A percentile compares a stretch with the other conserved stretches of the same genome.
Evolutionary conservation across 805 yeast species (phyloP).

Genomic region (Candida parachauliodes): DNA sequence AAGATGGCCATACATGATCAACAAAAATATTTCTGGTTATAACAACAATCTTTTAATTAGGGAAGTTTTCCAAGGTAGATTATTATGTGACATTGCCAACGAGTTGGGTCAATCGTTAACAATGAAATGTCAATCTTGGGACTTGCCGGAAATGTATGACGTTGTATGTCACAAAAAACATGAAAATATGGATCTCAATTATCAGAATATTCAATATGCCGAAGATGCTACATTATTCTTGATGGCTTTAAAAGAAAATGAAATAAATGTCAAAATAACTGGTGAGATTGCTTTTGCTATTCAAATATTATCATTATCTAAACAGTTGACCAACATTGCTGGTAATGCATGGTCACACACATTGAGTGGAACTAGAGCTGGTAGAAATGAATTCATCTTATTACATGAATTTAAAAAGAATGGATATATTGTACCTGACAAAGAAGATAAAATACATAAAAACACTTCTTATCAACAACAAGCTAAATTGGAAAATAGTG

Average conservation of each 20-base stretch:
- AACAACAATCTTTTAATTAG: constrained; percentile 55
- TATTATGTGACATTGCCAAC: constrained; percentile 88
- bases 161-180: constrained; percentile 67
- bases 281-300: constrained; percentile 77
- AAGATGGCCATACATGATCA: constrained; percentile 74
- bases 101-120: constrained; percentile 94
- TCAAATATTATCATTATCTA: constrained; percentile 84
- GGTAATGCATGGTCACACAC: constrained; percentile 98
- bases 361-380: constrained; percentile 90
- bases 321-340: constrained; percentile 87
- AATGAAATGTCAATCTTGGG: constrained; percentile 92
- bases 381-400: constrained; percentile 89
- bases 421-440: constrained; percentile 85
- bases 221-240: constrained; percentile 66
- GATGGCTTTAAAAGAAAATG: constrained; percentile 68
- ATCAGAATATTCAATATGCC: constrained; percentile 59
- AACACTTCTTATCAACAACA: constrained; percentile 33
- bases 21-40: constrained; percentile 38
- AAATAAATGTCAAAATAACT: constrained; percentile 60
- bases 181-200: constrained; percentile 66
- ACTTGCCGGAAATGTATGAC: constrained; percentile 83
- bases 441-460: constrained; percentile 46
- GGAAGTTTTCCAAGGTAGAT: constrained; percentile 78
- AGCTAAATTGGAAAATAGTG: constrained; percentile 30
- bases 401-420: constrained; percentile 84